Base-by-base conservation (phyloP, 768 basidiomycete genomes). In the Harrya chromipes region DNA sequence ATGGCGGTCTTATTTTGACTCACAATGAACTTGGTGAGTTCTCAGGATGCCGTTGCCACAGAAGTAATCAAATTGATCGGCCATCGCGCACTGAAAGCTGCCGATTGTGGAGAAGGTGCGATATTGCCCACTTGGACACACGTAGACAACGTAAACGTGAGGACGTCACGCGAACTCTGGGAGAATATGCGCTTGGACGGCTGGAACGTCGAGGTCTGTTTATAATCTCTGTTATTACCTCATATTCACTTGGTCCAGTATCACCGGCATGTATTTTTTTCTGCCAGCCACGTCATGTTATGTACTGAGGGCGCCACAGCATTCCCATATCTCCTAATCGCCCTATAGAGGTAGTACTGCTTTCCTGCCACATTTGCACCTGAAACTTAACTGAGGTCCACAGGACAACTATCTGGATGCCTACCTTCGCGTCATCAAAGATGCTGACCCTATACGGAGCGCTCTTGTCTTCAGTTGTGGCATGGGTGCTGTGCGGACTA, bases 371-470 rank as follows among this genome's bases (percentile, higher is more conserved):
- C 36, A 19, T 36, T 5, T 21, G 26, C 8, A 21, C 21, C 42
- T 46, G 47, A 41, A 45, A 20, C n/a, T 29, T 13, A 21, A 27
- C 39, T 41, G 13, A 45, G 19, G 36, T 17, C 26, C 17, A 12
- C 52, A 90, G 84, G 90, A 97, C 67, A 94, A 94, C 62, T 97
- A 99, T 67, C 82, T 99, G 16, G 97, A 98, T 67, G 88, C 90
- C 1, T 99, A 97, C 65, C 74, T 94, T 17, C 78, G 76, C 4
- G 84, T 95, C 29, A 87, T 99, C 50, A 81, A 83, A 54, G 69
- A 78, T 34, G 81, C 87, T 0, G 90, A 95, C 59, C 94, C 95
- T 2, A 70, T 85, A 4, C 74, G 74, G 16, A 93, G 92, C 0
- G 84, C 88, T 0, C 73, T 98, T 17, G 88, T 98, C 4, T 97